Conservation (phyloP, 1,284 basidiomycete species). For the Schizophyllum amplum region DNA sequence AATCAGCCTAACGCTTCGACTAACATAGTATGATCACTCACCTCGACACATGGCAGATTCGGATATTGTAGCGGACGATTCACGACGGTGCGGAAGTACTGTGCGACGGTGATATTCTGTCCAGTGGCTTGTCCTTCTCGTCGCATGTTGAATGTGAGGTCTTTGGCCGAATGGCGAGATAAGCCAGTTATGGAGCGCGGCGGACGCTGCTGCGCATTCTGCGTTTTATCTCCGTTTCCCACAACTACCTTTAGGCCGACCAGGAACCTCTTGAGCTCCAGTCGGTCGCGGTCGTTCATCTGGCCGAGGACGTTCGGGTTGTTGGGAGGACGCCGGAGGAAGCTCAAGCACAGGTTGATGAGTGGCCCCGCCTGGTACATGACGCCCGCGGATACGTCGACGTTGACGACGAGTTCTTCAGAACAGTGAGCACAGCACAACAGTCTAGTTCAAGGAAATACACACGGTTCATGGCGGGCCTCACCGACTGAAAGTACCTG, state of each 20-base stretch:
- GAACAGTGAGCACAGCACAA: constrained; percentile 28
- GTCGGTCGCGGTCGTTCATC: constrained; percentile 35
- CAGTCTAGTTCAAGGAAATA: neutral
- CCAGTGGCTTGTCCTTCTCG: constrained; percentile 33
- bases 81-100: constrained; percentile 35
- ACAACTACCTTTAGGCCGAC: constrained; percentile 30
- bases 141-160: constrained; percentile 1
- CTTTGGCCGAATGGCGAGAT: constrained; percentile 29
- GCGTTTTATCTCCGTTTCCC: constrained; percentile 10
- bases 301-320: neutral
- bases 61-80: constrained; percentile 36
- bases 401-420: constrained; percentile 59
- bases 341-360: constrained; percentile 33
- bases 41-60: constrained; percentile 43
- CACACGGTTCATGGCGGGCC: constrained; percentile 29
- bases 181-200: constrained; percentile 37
- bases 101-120: constrained; percentile 40
- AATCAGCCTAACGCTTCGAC: neutral
- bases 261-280: constrained; percentile 17
- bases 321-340: neutral
- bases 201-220: neutral
- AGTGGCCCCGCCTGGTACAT: constrained; percentile 56
- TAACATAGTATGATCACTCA: constrained; percentile 11
- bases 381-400: constrained; percentile 69
- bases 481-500: constrained; percentile 59